Evolutionary conservation across 2,329 filamentous ascomycete genomes (phyloP).

Genomic region (Peltaster fructicola): DNA sequence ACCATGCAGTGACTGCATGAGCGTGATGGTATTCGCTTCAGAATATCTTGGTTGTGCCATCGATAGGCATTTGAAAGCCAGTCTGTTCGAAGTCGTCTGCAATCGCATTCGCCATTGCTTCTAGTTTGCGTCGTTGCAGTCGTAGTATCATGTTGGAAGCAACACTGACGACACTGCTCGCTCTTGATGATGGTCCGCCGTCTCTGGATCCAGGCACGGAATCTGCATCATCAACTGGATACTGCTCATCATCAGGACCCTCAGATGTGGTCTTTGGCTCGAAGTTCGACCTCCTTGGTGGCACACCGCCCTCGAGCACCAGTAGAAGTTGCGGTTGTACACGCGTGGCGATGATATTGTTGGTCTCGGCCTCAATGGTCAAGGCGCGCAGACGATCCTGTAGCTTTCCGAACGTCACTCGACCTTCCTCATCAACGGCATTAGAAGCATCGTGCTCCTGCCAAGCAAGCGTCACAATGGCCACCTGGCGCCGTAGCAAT

Average conservation of each 20-base stretch:
- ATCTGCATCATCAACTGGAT: constrained; percentile 9
- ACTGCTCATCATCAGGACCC: constrained; percentile 20
- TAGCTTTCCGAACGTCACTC: too few relatives aligned
- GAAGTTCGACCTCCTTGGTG: constrained; percentile 21
- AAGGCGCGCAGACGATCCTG: constrained; percentile 22
- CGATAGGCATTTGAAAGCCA: constrained; percentile 31
- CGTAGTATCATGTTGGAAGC: constrained; percentile 23
- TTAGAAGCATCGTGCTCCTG: constrained; percentile 22
- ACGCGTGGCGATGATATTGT: constrained; percentile 29
- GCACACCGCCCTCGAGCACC: constrained; percentile 30
- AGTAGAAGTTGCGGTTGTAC: constrained; percentile 30
- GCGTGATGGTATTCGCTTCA: too few relatives aligned
- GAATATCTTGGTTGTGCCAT: constrained; percentile 15
- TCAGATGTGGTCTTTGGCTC: constrained; percentile 28
- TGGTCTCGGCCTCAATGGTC: constrained; percentile 27
- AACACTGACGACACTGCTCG: constrained; percentile 9
- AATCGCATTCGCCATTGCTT: constrained; percentile 27
- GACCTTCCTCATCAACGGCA: constrained; percentile 6
- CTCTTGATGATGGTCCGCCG: constrained; percentile 15
- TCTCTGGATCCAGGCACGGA: constrained; percentile 1
- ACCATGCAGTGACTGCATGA: too few relatives aligned
- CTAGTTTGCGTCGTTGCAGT: constrained; percentile 31
- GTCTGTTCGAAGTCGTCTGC: constrained; percentile 26
- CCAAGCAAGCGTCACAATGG: constrained; percentile 31
- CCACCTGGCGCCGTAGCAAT: constrained; percentile 31